A percentile compares a stretch with the other conserved stretches of the same genome.
Conservation (phyloP, 2,329 filamentous ascomycete genomes). For the Simplicillium aogashimaense region DNA sequence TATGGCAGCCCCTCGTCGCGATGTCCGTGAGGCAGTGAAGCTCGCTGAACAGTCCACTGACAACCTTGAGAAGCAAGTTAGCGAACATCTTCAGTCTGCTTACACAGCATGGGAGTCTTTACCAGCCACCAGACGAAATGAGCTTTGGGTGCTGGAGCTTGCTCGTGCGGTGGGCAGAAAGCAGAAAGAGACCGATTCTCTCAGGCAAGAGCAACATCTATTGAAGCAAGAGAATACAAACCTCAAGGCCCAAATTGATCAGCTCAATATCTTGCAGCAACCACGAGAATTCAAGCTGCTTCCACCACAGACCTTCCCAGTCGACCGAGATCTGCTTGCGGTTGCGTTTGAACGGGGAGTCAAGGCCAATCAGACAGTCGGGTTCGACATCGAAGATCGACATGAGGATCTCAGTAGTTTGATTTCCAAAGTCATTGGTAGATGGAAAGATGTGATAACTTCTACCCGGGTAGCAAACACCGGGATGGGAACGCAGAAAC, state of each 20-base stretch:
- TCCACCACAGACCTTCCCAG: slow-evolving; percentile 39
- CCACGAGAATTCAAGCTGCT: slow-evolving; percentile 48
- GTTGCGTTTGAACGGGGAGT: slow-evolving; percentile 35
- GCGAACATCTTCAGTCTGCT: slow-evolving; percentile 66
- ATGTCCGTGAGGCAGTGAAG: slow-evolving; percentile 35
- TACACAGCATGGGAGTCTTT: slow-evolving; percentile 69
- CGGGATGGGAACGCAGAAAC: slow-evolving; percentile 40
- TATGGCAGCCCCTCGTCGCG: slow-evolving; percentile 24
- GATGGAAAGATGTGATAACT: slow-evolving; percentile 53
- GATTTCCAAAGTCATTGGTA: slow-evolving; percentile 44
- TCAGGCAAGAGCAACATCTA: slow-evolving; percentile 38
- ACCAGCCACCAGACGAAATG: slow-evolving; percentile 40
- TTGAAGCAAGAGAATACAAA: slow-evolving; percentile 47
- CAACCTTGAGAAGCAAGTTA: slow-evolving; percentile 57
- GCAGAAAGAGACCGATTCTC: slow-evolving; percentile 41
- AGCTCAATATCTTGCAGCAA: slow-evolving; percentile 48
- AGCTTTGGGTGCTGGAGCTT: slow-evolving; percentile 53
- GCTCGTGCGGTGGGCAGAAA: slow-evolving; percentile 49
- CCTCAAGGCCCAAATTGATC: slow-evolving; percentile 48
- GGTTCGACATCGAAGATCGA: slow-evolving; percentile 38
- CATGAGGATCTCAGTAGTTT: slow-evolving; percentile 41
- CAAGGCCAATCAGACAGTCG: slow-evolving; percentile 28
- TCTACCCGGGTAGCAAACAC: slow-evolving; percentile 31
- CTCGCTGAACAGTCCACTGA: slow-evolving; percentile 42
- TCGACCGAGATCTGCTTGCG: slow-evolving; percentile 38